Percentiles rank a stretch among this genome's conserved stretches.
Evolutionary conservation across 1,284 basidiomycete genomes (phyloP).

Genomic region (Ustilago vetiveriae): DNA sequence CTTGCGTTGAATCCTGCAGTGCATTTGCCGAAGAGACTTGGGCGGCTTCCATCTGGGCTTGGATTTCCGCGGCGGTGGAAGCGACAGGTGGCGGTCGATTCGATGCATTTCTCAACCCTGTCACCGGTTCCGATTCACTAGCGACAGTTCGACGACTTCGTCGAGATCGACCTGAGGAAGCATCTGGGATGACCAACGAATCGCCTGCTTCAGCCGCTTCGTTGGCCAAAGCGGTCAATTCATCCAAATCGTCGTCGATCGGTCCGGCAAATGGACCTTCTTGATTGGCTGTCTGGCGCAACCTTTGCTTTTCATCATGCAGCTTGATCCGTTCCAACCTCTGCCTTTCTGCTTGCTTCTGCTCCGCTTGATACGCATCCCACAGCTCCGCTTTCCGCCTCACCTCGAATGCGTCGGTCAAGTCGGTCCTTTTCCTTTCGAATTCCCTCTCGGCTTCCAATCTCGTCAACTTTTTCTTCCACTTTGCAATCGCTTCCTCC

Average conservation of each 20-base stretch:
- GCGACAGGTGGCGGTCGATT: constrained; percentile 21
- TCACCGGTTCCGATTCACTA: no score
- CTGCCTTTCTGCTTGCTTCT: constrained; percentile 9
- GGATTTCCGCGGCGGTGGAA: neutral
- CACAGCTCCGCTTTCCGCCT: constrained; percentile 27
- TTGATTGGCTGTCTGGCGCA: neutral
- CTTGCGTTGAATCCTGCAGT: constrained; percentile 10
- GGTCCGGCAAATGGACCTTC: no score
- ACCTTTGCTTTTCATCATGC: constrained; percentile 14
- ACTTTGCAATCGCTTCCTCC: neutral
- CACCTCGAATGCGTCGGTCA: constrained; percentile 11
- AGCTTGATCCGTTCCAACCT: constrained; percentile 6
- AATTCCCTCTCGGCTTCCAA: constrained; percentile 16
- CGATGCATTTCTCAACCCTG: constrained; percentile 2
- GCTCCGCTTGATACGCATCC: constrained; percentile 22
- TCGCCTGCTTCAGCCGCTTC: constrained; percentile 39
- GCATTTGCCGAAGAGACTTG: constrained; percentile 15
- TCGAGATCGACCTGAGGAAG: neutral
- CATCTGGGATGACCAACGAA: neutral
- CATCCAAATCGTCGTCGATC: constrained; percentile 12
- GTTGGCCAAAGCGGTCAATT: constrained; percentile 24
- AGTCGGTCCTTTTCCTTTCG: constrained; percentile 8
- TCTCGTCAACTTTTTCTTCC: constrained; percentile 9
- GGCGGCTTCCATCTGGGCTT: constrained; percentile 17
- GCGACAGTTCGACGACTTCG: constrained; percentile 1